Conservation (phyloP, 2,329 filamentous ascomycete genomes). For the Rugonectria rugulosa region DNA sequence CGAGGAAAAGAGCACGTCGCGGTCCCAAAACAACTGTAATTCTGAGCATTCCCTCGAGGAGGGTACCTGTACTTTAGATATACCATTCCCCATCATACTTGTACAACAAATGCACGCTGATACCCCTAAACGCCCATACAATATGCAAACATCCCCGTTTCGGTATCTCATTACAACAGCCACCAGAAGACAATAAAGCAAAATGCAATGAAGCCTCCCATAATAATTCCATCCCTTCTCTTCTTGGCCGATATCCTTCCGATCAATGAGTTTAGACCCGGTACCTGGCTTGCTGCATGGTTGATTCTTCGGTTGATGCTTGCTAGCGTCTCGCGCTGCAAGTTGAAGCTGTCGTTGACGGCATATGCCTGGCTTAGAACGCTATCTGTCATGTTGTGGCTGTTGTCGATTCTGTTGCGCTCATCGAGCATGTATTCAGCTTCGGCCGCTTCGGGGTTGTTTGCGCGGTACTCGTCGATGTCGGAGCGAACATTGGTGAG, state of each 20-base stretch:
- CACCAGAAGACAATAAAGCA: constrained; percentile 89
- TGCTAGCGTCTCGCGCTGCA: constrained; percentile 86
- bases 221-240: constrained; percentile 91
- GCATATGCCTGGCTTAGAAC: constrained; percentile 96
- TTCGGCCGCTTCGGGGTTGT: constrained; percentile 83
- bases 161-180: constrained; percentile 63
- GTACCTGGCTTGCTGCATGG: constrained; percentile 86
- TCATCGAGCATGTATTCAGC: constrained; percentile 98
- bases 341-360: constrained; percentile 87
- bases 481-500: constrained; percentile 90
- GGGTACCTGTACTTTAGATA: constrained; percentile 38
- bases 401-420: constrained; percentile 83
- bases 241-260: constrained; percentile 93
- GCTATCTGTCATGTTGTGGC: constrained; percentile 86
- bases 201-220: constrained; percentile 89
- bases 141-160: constrained; percentile 23
- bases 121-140: constrained; percentile 49
- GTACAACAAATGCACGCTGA: constrained; percentile 47
- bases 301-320: constrained; percentile 93
- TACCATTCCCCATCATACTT: constrained; percentile 36
- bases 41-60: constrained; percentile 25
- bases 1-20: constrained; percentile 43
- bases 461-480: constrained; percentile 85
- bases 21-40: constrained; percentile 38
- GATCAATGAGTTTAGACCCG: constrained; percentile 91